A percentile compares a stretch with the other conserved stretches of the same genome.
Conservation (phyloP, 2,329 filamentous ascomycete species). For the Fusarium palustre region DNA sequence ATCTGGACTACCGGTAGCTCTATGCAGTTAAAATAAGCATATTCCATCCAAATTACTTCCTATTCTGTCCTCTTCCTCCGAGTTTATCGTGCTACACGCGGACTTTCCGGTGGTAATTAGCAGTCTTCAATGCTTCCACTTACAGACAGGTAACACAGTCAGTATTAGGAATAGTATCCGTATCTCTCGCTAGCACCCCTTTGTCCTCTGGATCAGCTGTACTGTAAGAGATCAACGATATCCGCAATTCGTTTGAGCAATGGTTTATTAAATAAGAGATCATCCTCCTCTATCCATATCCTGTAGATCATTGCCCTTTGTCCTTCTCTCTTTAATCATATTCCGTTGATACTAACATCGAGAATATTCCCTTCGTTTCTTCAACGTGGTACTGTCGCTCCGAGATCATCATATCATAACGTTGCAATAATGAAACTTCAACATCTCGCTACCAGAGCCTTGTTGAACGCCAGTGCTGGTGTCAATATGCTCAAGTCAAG, state of each 20-base stretch:
- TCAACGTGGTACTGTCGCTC: background rate
- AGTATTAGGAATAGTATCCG: background rate
- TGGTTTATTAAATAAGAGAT: conserved; percentile 17
- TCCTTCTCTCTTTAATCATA: background rate
- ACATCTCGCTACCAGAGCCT: conserved; percentile 20
- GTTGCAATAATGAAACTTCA: conserved; percentile 31
- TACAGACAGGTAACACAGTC: background rate
- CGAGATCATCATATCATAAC: background rate
- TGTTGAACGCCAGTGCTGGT: conserved; percentile 10
- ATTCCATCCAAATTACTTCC: background rate
- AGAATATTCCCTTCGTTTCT: background rate
- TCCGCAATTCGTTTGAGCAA: background rate
- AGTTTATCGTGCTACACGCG: background rate
- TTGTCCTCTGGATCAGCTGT: background rate
- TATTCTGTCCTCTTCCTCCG: background rate
- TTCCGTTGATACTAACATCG: background rate
- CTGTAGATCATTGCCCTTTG: conserved; percentile 32
- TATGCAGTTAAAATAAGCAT: background rate
- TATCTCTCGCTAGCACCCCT: background rate
- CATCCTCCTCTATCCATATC: conserved; percentile 7
- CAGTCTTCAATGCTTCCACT: background rate
- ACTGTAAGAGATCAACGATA: conserved; percentile 5
- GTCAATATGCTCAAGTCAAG: conserved; percentile 1
- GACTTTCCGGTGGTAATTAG: background rate
- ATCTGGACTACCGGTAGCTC: background rate